Conservation (phyloP, 140 eudicot species). For the Erigeron philadelphicus region DNA sequence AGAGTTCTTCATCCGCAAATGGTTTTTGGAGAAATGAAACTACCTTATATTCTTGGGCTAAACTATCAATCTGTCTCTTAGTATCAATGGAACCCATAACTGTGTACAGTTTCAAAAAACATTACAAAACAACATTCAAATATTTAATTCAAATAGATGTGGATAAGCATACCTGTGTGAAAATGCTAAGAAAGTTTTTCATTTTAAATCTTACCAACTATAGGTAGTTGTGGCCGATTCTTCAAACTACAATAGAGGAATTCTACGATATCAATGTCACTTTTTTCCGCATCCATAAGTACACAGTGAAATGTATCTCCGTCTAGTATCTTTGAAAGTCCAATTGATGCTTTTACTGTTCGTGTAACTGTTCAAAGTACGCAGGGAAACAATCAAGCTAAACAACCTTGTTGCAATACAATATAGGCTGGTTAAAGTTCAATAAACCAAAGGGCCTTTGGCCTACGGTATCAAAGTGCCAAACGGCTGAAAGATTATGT, state of each 20-base stretch:
- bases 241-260: background rate
- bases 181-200: background rate
- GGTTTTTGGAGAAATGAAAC: conserved; percentile 37
- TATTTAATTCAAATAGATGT: background rate
- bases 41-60: conserved; percentile 19
- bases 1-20: conserved; percentile 15
- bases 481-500: too few relatives aligned
- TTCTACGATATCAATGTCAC: background rate
- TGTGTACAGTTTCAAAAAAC: conserved; percentile 18
- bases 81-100: conserved; percentile 31
- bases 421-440: background rate
- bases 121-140: background rate
- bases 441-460: too few relatives aligned
- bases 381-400: background rate
- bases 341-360: background rate
- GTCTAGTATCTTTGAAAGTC: background rate
- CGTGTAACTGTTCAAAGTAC: background rate
- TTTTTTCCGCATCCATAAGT: background rate
- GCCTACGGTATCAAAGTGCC: too few relatives aligned
- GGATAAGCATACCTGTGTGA: background rate
- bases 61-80: conserved; percentile 11
- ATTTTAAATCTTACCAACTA: conserved; percentile 31
- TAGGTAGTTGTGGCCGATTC: conserved; percentile 21
- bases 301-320: background rate
- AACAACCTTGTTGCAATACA: background rate